A percentile compares a stretch with the other conserved stretches of the same genome.
These are phyloP conservation scores for Plasmodium cynomolgi DNA, from an alignment of 169 alveolate genomes.

Conservation along the genomic window DNA sequence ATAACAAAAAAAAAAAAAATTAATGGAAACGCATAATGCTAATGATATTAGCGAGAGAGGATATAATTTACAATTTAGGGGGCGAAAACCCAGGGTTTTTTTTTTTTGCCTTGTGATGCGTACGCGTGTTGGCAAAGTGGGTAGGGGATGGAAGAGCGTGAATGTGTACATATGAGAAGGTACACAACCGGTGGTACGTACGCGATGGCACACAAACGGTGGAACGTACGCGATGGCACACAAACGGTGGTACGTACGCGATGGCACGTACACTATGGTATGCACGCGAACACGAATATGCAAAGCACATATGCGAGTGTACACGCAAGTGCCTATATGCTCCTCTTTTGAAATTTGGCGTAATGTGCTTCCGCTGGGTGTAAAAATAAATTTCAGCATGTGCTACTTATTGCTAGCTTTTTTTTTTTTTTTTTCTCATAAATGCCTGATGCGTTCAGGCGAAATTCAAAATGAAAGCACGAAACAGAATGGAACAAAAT, in stretches of 20 bases:
- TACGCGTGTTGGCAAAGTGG: background rate
- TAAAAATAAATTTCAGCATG: background rate
- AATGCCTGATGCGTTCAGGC: background rate
- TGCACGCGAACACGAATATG: background rate
- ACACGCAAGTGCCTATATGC: background rate
- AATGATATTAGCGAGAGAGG: background rate
- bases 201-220: too few species aligned
- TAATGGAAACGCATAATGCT: background rate
- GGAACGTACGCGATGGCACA: too few species aligned
- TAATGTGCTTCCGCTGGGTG: background rate
- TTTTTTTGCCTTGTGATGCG: background rate
- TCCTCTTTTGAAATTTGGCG: background rate
- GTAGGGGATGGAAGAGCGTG: background rate
- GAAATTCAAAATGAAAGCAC: background rate
- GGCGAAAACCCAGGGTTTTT: background rate
- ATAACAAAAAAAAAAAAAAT: conserved; percentile 14
- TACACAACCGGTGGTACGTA: background rate
- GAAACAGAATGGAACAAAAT: conserved; percentile 1
- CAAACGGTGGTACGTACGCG: background rate
- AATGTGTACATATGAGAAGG: background rate
- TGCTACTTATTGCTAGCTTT: background rate
- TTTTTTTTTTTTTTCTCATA: conserved; percentile 1
- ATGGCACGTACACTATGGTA: background rate
- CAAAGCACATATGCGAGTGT: background rate
- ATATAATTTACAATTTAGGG: background rate